Evolutionary conservation across 306 rosid species (phyloP).

Genomic region (Inga laurina): DNA sequence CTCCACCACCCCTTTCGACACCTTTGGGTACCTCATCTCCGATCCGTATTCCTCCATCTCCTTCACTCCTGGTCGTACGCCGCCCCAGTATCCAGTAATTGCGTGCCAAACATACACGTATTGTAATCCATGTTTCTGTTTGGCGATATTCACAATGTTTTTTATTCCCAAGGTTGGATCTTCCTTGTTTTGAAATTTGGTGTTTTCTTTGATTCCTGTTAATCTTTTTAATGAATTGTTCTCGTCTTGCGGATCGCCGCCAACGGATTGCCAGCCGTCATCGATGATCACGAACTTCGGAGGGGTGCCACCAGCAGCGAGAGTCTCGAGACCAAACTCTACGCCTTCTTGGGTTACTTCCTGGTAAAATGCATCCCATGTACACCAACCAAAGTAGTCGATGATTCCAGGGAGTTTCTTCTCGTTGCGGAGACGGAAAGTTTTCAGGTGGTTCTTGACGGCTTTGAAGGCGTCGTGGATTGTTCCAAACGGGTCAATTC

Average conservation of each 20-base stretch:
- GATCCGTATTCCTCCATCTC: constrained; percentile 72
- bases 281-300: constrained; percentile 86
- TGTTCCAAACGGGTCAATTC: constrained; percentile 70
- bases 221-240: constrained; percentile 41
- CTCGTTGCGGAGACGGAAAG: constrained; percentile 81
- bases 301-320: constrained; percentile 68
- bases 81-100: constrained; percentile 95
- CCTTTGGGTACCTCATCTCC: constrained; percentile 49
- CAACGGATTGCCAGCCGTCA: constrained; percentile 91
- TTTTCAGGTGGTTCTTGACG: constrained; percentile 57
- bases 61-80: constrained; percentile 69
- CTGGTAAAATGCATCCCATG: constrained; percentile 93
- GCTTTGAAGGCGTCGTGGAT: constrained; percentile 60
- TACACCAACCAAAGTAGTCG: constrained; percentile 89
- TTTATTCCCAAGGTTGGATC: constrained; percentile 60
- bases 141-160: constrained; percentile 60
- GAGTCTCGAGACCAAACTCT: constrained; percentile 61
- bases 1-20: constrained; percentile 62
- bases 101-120: constrained; percentile 96
- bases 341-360: constrained; percentile 89
- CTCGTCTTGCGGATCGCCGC: constrained; percentile 35
- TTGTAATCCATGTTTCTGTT: constrained; percentile 62
- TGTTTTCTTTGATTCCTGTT: constrained; percentile 70
- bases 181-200: constrained; percentile 61
- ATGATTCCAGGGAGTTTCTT: constrained; percentile 77